These are phyloP conservation scores for Psilocybe azurescens DNA, from an alignment of 768 basidiomycete genomes.

Conservation along the genomic window DNA sequence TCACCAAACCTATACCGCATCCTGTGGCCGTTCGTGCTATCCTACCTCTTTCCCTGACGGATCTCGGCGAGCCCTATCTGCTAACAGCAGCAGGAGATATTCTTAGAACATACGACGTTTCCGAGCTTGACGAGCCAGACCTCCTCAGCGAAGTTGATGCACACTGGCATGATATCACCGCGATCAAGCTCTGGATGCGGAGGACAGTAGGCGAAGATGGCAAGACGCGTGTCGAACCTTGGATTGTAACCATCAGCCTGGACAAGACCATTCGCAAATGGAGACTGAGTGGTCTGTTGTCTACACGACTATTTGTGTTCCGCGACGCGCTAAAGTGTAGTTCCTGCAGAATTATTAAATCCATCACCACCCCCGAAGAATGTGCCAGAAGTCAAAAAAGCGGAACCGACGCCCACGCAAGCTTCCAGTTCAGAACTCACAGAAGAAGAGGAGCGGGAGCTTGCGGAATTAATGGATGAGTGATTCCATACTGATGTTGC, in stretches of 20 bases:
- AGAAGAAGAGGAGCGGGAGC: constrained; percentile 89
- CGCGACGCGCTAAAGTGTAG: neutral
- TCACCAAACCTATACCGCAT: constrained; percentile 59
- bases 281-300: constrained; percentile 65
- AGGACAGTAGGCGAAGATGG: constrained; percentile 48
- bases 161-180: constrained; percentile 90
- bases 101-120: constrained; percentile 82
- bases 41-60: constrained; percentile 68
- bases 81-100: constrained; percentile 86
- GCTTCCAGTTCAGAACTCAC: constrained; percentile 55
- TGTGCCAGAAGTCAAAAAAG: neutral
- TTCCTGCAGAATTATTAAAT: constrained; percentile 44
- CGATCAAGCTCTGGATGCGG: constrained; percentile 74
- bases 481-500: neutral
- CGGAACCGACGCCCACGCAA: constrained; percentile 2
- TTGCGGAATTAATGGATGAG: constrained; percentile 72
- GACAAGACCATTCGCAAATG: constrained; percentile 91
- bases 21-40: constrained; percentile 72
- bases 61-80: constrained; percentile 73
- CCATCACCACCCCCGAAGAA: constrained; percentile 28
- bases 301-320: neutral
- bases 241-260: constrained; percentile 83
- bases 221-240: constrained; percentile 65
- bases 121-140: constrained; percentile 68
- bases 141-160: constrained; percentile 78